Evolutionary conservation across 495 filamentous ascomycete genomes (phyloP).

Genomic region (Glutinoglossum americanum): DNA sequence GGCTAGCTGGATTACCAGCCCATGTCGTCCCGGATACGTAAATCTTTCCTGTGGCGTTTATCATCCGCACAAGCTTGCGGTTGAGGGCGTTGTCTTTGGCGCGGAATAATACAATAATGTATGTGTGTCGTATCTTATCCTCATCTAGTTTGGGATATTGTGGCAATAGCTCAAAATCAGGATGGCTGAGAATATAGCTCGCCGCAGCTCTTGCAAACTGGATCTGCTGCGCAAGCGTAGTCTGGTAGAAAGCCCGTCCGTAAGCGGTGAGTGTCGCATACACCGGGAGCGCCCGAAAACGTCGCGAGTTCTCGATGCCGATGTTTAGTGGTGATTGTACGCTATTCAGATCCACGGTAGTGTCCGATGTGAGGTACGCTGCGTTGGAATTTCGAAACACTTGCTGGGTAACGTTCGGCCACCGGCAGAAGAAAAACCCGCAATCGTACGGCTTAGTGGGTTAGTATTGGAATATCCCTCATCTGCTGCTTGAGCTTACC

Average conservation of each 20-base stretch:
- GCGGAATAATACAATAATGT: constrained; percentile 62
- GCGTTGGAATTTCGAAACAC: constrained; percentile 76
- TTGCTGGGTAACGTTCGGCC: constrained; percentile 28
- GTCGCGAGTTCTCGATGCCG: constrained; percentile 75
- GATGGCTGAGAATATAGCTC: constrained; percentile 31
- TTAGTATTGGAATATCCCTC: neutral
- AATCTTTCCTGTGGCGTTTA: constrained; percentile 54
- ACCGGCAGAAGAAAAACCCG: constrained; percentile 65
- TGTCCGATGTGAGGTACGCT: constrained; percentile 42
- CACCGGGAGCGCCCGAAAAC: constrained; percentile 74
- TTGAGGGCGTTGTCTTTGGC: constrained; percentile 52
- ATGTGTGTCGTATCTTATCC: constrained; percentile 24
- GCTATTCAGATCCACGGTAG: constrained; percentile 6
- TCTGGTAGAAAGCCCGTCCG: constrained; percentile 43
- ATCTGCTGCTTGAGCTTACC: neutral
- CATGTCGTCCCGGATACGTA: constrained; percentile 71
- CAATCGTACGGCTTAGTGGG: constrained; percentile 51
- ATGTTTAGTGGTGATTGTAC: constrained; percentile 75
- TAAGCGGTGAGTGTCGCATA: constrained; percentile 65
- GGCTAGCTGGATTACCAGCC: constrained; percentile 45
- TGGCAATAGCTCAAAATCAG: constrained; percentile 46
- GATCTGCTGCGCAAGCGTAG: constrained; percentile 54
- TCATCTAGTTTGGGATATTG: constrained; percentile 16
- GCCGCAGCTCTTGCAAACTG: constrained; percentile 46
- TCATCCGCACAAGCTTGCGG: constrained; percentile 34